Percentiles rank a stretch among this genome's conserved stretches.
phyloP scores from a whole-genome alignment of 306 rosid species.

The Styphnolobium japonicum region DNA sequence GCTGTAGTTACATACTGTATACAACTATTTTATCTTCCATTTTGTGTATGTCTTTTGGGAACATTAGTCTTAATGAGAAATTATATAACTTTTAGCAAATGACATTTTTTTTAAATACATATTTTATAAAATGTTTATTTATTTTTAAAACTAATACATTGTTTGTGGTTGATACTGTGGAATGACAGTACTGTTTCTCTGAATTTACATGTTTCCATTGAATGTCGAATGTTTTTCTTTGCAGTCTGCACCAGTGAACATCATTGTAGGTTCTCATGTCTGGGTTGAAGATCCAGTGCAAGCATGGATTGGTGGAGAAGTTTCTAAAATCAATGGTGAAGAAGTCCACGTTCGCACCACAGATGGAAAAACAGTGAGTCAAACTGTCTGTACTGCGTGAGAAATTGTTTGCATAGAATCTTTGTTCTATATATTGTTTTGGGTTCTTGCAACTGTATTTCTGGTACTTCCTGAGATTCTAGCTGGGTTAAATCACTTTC shows the following conservation, averaged over 20 bases:
- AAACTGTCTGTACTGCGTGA: conserved; percentile 5
- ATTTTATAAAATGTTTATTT: neutral
- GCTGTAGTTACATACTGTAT: neutral
- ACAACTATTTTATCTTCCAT: neutral
- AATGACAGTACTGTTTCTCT: neutral
- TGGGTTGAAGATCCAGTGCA: conserved; percentile 91
- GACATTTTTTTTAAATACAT: neutral
- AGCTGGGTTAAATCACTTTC: neutral
- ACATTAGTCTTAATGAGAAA: conserved; percentile 5
- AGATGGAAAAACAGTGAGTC: conserved; percentile 80
- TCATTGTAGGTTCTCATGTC: conserved; percentile 96
- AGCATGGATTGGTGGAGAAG: conserved; percentile 99
- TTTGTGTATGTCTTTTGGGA: neutral
- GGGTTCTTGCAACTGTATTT: neutral
- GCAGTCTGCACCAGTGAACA: conserved; percentile 94
- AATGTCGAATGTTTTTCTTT: conserved; percentile 30
- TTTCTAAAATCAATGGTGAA: conserved; percentile 73
- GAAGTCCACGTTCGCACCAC: conserved; percentile 65
- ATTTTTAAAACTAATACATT: neutral
- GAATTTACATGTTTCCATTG: conserved; percentile 26
- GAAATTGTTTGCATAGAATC: conserved; percentile 10
- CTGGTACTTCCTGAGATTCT: neutral
- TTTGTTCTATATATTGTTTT: conserved; percentile 21
- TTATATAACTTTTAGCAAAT: neutral
- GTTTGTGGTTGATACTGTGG: conserved; percentile 1